Percentiles rank a stretch among this genome's conserved stretches.
Conservation (phyloP, 345 rosid genomes). For the Anacardium occidentale region DNA sequence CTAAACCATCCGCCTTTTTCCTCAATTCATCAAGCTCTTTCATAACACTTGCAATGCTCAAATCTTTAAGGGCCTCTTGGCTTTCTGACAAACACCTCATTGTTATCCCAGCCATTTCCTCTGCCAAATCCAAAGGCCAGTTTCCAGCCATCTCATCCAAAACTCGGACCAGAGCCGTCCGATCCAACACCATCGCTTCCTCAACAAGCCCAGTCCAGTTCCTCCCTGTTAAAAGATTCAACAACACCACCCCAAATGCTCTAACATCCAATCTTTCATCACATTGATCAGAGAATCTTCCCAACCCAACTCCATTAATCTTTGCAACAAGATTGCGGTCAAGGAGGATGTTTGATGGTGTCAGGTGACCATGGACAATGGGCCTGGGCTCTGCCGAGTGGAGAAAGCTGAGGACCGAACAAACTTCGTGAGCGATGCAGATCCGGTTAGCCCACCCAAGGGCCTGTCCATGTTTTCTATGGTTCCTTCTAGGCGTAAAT, state of each 20-base stretch:
- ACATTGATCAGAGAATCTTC: constrained; percentile 9
- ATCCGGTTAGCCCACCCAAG: constrained; percentile 59
- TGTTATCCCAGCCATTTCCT: constrained; percentile 49
- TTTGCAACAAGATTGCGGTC: constrained; percentile 68
- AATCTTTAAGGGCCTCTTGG: constrained; percentile 21
- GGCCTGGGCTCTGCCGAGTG: constrained; percentile 56
- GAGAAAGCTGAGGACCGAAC: constrained; percentile 51
- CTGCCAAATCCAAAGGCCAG: constrained; percentile 67
- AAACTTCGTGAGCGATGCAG: constrained; percentile 62
- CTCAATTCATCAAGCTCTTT: constrained; percentile 41
- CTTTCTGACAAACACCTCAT: constrained; percentile 43
- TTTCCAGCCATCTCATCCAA: constrained; percentile 55
- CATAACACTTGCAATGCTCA: constrained; percentile 31
- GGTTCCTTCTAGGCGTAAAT: constrained; percentile 36
- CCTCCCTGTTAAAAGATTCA: constrained; percentile 59
- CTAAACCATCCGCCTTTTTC: constrained; percentile 42
- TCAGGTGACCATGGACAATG: constrained; percentile 53
- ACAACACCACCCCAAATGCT: constrained; percentile 58
- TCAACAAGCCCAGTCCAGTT: constrained; percentile 50
- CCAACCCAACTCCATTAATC: constrained; percentile 39
- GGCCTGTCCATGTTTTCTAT: constrained; percentile 28
- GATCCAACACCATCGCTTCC: constrained; percentile 37
- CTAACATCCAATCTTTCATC: constrained; percentile 43
- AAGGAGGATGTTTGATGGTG: constrained; percentile 54
- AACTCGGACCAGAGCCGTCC: constrained; percentile 31